Evolutionary conservation across 805 yeast species (phyloP).

Genomic region (Candida broadrunensis): DNA sequence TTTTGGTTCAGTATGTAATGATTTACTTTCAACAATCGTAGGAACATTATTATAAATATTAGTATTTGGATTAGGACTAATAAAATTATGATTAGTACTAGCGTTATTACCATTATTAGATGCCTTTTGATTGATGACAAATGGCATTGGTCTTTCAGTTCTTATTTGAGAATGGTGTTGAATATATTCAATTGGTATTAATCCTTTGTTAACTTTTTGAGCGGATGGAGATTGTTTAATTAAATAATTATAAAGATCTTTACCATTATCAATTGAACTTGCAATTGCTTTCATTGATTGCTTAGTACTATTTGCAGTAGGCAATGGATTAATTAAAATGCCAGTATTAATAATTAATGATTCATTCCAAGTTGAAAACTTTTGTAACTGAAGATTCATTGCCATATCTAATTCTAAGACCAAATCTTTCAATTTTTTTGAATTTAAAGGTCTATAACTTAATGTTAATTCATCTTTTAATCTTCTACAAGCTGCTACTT

Average conservation of each 20-base stretch:
- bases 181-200: conserved; percentile 67
- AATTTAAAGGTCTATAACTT: conserved; percentile 73
- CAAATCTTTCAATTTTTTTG: conserved; percentile 68
- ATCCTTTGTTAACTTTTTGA: conserved; percentile 32
- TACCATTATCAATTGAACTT: conserved; percentile 75
- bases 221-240: conserved; percentile 37
- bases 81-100: neutral
- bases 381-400: conserved; percentile 80
- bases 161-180: conserved; percentile 60
- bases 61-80: conserved; percentile 13
- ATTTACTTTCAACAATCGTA: neutral
- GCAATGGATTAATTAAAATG: conserved; percentile 73
- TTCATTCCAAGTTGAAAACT: conserved; percentile 85
- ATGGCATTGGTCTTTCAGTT: neutral
- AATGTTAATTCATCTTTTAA: conserved; percentile 69
- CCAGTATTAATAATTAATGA: conserved; percentile 82
- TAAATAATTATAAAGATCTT: conserved; percentile 71
- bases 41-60: neutral
- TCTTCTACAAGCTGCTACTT: conserved; percentile 69
- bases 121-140: neutral
- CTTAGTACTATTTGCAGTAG: conserved; percentile 43
- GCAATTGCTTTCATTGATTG: conserved; percentile 78
- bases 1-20: neutral
- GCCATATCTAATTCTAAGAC: conserved; percentile 89
- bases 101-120: neutral